Base-by-base conservation (phyloP, 2,329 filamentous ascomycete species). In the Grosmannia huntii region DNA sequence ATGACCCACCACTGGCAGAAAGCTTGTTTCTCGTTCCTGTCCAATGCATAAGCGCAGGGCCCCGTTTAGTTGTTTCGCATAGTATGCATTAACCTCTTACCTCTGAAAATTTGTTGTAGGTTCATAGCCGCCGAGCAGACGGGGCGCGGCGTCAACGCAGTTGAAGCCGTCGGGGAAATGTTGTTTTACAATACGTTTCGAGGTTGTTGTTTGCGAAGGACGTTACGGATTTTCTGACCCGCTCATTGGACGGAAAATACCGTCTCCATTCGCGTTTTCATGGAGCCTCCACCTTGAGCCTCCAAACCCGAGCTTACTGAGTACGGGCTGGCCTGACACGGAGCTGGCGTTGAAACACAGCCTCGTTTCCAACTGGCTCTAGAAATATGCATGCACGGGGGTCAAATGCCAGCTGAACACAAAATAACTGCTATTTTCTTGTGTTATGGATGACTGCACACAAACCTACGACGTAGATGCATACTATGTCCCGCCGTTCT, bases 101-200 rank as follows among this genome's bases (percentile, higher is more conserved):
- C 41, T 19, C 14, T 6, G 41, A 9, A 38, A 4, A 7, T 36
- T 14, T 41, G 2, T 41, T 16, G 19, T 3, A 5, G 38, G 6
- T 5, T 41, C 38, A 6, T 19, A 44, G 41, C 41, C 19, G 41
- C 41, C 41, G 41, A n/a, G 16, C 6, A 44, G 41, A 19, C 41
- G 16, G 19, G 16, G 16, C 7, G 19, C 19, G 19, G 27, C 19
- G 7, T 16, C 21, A 31, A 16, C 5, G 50, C 28, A 31, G 23
- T 28, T 25, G 21, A 25, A 33, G 12, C 38, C 16, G 36, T 41
- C 10, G n/a, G 14, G 67, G 5, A 19, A 19, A 19, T n/a, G 41
- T 70, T 67, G 71, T 74, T 72, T 73, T 71, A 73, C 66, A 50
- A 68, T 68, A 60, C 64, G 67, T 65, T 67, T 70, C 68, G 68